phyloP scores from a whole-genome alignment of 2,329 filamentous ascomycete species.

The Sporothrix brunneoviolacea region DNA sequence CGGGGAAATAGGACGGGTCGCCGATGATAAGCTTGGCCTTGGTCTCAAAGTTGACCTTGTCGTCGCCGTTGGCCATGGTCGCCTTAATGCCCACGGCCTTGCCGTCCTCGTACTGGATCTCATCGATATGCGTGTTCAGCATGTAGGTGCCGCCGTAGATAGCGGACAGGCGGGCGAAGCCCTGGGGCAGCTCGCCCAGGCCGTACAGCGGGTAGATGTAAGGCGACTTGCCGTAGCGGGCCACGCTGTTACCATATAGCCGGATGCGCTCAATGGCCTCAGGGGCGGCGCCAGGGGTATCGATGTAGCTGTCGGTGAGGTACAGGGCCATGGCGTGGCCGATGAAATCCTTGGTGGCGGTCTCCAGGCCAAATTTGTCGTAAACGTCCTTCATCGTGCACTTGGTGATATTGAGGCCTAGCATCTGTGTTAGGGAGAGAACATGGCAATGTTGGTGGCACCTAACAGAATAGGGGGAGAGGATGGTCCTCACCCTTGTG shows the following conservation, averaged over 20 bases:
- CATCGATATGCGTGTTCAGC: slow-evolving; percentile 92
- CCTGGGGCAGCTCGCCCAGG: slow-evolving; percentile 92
- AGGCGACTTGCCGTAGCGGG: slow-evolving; percentile 93
- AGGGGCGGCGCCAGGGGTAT: slow-evolving; percentile 62
- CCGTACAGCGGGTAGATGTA: slow-evolving; percentile 99
- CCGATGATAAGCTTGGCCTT: slow-evolving; percentile 94
- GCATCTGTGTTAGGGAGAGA: no score
- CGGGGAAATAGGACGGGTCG: slow-evolving; percentile 93
- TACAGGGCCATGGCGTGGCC: slow-evolving; percentile 98
- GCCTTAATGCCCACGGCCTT: slow-evolving; percentile 96
- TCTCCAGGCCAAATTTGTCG: slow-evolving; percentile 92
- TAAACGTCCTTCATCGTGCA: slow-evolving; percentile 98
- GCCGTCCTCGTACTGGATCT: slow-evolving; percentile 74
- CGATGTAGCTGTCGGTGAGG: slow-evolving; percentile 82
- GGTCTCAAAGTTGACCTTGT: slow-evolving; percentile 89
- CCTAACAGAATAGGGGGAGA: neutral
- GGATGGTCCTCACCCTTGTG: slow-evolving; percentile 67
- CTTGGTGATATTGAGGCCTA: slow-evolving; percentile 70
- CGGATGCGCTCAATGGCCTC: slow-evolving; percentile 88
- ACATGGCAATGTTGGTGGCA: no score
- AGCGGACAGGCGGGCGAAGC: slow-evolving; percentile 92
- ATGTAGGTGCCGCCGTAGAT: slow-evolving; percentile 99
- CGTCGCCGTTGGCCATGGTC: slow-evolving; percentile 81
- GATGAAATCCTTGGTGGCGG: slow-evolving; percentile 86
- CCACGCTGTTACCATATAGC: slow-evolving; percentile 95